phyloP scores from a whole-genome alignment of 2,329 filamentous ascomycete genomes.

The Diaporthe velutina region DNA sequence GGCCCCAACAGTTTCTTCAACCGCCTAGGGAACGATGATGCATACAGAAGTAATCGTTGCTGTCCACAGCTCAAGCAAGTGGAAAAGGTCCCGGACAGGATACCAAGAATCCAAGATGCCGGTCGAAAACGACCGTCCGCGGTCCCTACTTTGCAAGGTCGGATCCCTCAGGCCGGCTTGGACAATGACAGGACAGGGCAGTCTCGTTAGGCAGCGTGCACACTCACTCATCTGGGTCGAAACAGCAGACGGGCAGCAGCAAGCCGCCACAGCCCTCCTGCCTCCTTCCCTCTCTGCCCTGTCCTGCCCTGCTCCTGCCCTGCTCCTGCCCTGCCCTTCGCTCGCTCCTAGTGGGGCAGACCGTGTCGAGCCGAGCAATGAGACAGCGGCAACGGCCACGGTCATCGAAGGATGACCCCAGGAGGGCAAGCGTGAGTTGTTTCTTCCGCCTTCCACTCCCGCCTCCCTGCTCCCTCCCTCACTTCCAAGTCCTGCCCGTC shows the following conservation, averaged over 20 bases:
- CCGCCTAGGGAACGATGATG: neutral
- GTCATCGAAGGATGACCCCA: slow-evolving; percentile 33
- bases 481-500: neutral
- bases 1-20: neutral
- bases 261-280: slow-evolving; percentile 13
- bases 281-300: no score
- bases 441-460: slow-evolving; percentile 4
- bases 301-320: neutral
- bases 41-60: neutral
- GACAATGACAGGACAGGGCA: neutral
- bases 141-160: neutral
- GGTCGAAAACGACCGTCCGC: neutral
- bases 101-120: neutral
- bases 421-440: slow-evolving; percentile 25
- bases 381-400: slow-evolving; percentile 13
- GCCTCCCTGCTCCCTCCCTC: neutral
- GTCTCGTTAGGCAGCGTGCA: slow-evolving; percentile 9
- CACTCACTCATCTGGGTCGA: neutral
- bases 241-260: neutral
- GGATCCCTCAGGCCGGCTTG: slow-evolving; percentile 17
- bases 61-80: neutral
- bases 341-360: slow-evolving; percentile 16
- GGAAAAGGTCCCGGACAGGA: neutral
- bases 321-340: neutral
- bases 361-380: slow-evolving; percentile 27